Base-by-base conservation (phyloP, 2,329 filamentous ascomycete genomes). In the Colletotrichum cordylinicola region DNA sequence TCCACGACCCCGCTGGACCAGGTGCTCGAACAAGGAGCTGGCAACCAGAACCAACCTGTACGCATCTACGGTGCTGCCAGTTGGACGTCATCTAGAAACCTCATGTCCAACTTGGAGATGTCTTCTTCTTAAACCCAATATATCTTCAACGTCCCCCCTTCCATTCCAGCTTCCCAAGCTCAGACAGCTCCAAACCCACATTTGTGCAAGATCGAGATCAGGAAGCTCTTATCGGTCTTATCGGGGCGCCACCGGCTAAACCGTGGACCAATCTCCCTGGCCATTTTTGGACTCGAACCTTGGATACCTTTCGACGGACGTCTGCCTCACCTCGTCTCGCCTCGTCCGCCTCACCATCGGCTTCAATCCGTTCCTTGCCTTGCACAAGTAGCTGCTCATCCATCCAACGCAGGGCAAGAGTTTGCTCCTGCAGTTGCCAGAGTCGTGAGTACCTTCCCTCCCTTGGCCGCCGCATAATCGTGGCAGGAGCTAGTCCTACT, bases 141-240 rank as follows among this genome's bases (percentile, higher is more conserved):
- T 27, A 27, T 58, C 21, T 21, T 31, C 15, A 27, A 31, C 15
- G 27, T 69, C 37, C 24, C 33, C 8, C 33, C 55, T 29, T 35
- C 24, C 31, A 33, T 43, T 6, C 13, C 56, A 35, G 18, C 9
- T 52, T 24, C 33, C 43, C 43, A 52, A 52, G 43, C 43, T 52
- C 43, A 52, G 12, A 21, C n/a, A 48, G 16, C 24, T 61, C 48
- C 39, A 52, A 52, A n/a, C 27, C 27, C 58, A 37, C 58, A 62
- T 29, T 33, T 24, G 43, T 33, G 61, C 10, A 52, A 61, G 64
- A 29, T 60, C 18, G n/a, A 37, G 37, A n/a, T 61, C 31, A 37
- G 6, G 68, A 24, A 75, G 74, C 74, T 75, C 74, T 73, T 75
- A 73, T 75, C 74, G 67, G n/a, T 39, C 61, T 37, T 64, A 64